A percentile compares a stretch with the other conserved stretches of the same genome.
Evolutionary conservation across 768 basidiomycete species (phyloP).

Genomic region (Leccinum incarnatum): DNA sequence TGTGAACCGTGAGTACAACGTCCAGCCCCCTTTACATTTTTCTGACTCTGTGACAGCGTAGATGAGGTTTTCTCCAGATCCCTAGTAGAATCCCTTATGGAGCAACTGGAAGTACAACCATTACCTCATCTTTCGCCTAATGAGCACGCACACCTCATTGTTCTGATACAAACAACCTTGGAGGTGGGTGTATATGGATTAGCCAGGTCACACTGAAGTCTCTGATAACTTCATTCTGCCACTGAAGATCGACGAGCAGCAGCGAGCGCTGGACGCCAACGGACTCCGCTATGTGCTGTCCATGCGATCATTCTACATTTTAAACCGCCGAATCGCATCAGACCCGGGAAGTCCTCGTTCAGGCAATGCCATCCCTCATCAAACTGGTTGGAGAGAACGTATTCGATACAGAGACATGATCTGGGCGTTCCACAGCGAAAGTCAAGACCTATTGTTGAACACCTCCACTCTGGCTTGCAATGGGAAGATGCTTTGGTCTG

Average conservation of each 20-base stretch:
- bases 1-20: constrained; percentile 43
- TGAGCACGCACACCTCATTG: constrained; percentile 81
- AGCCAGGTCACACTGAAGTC: not conserved
- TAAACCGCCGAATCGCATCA: constrained; percentile 62
- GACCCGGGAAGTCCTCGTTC: constrained; percentile 46
- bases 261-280: constrained; percentile 86
- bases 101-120: constrained; percentile 58
- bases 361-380: constrained; percentile 38
- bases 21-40: not conserved
- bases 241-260: constrained; percentile 80
- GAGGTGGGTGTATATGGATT: constrained; percentile 53
- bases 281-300: constrained; percentile 92
- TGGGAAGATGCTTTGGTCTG: constrained; percentile 86
- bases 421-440: constrained; percentile 97
- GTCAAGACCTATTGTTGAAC: constrained; percentile 77
- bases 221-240: constrained; percentile 1
- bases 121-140: constrained; percentile 71
- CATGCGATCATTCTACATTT: constrained; percentile 87
- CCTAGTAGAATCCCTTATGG: constrained; percentile 59
- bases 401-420: constrained; percentile 91
- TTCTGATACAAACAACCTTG: constrained; percentile 82
- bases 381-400: constrained; percentile 64
- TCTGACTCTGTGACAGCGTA: constrained; percentile 32
- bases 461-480: constrained; percentile 71
- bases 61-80: constrained; percentile 59